These are phyloP conservation scores for Luffa aegyptiaca DNA, from an alignment of 306 rosid species.

Conservation along the genomic window DNA sequence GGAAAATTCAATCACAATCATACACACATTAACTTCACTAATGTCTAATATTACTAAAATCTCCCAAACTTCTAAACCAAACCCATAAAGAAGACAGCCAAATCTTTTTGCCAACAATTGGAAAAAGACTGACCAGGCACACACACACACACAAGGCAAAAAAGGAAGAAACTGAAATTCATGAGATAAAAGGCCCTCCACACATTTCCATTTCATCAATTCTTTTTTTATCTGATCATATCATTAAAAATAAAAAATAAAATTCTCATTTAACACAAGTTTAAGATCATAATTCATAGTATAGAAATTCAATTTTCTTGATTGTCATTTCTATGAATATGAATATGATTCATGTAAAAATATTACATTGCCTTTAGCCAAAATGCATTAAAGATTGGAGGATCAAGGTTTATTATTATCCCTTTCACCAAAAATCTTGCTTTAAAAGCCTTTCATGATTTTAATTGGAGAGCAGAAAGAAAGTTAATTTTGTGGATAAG, in stretches of 20 bases:
- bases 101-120: background rate
- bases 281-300: background rate
- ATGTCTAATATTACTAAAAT: background rate
- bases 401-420: background rate
- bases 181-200: background rate
- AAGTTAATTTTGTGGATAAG: background rate
- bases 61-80: background rate
- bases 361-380: too few species aligned
- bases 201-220: background rate
- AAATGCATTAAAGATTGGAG: too few species aligned
- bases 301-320: too few species aligned
- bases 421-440: background rate
- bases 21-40: background rate
- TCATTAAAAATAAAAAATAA: background rate
- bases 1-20: background rate
- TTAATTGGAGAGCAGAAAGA: background rate
- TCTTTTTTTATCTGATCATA: background rate
- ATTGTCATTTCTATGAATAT: too few species aligned
- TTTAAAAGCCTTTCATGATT: background rate
- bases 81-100: background rate
- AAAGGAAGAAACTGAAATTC: background rate
- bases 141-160: background rate
- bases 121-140: background rate
- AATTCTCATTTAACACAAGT: background rate
- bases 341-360: background rate